phyloP scores from a whole-genome alignment of 1,139 yeast genomes.

The Ogataea hybrid region DNA sequence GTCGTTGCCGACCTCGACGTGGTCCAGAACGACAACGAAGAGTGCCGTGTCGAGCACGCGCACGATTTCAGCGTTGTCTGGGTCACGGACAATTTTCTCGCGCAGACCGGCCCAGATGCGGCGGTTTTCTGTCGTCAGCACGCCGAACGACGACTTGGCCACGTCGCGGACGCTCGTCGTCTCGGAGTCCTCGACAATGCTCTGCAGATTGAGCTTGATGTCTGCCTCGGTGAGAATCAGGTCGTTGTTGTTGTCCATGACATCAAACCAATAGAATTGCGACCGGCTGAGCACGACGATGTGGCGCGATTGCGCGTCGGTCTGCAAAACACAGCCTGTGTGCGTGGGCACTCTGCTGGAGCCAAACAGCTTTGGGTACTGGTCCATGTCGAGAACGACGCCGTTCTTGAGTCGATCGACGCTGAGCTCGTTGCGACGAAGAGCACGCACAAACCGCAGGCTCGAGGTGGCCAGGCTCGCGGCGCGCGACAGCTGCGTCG shows the following conservation, averaged over 20 bases:
- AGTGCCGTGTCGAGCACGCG: slow-evolving; percentile 76
- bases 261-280: slow-evolving; percentile 94
- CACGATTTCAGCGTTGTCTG: slow-evolving; percentile 65
- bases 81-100: slow-evolving; percentile 44
- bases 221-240: slow-evolving; percentile 72
- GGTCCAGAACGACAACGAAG: slow-evolving; percentile 80
- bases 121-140: slow-evolving; percentile 84
- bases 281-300: slow-evolving; percentile 82
- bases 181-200: slow-evolving; percentile 71
- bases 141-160: slow-evolving; percentile 84
- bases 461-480: slow-evolving; percentile 78
- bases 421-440: slow-evolving; percentile 72
- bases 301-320: slow-evolving; percentile 72
- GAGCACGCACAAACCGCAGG: slow-evolving; percentile 73
- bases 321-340: slow-evolving; percentile 81
- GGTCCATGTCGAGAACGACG: slow-evolving; percentile 83
- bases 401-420: slow-evolving; percentile 67
- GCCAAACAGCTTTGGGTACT: slow-evolving; percentile 81
- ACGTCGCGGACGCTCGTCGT: slow-evolving; percentile 60
- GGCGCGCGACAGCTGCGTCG: slow-evolving; percentile 76
- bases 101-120: slow-evolving; percentile 81
- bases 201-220: slow-evolving; percentile 68
- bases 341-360: slow-evolving; percentile 81
- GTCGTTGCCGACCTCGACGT: slow-evolving; percentile 59
- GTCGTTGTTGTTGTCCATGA: slow-evolving; percentile 68